A percentile compares a stretch with the other conserved stretches of the same genome.
Evolutionary conservation across 257 asterid species (phyloP).

Genomic region (Primulina tabacum): DNA sequence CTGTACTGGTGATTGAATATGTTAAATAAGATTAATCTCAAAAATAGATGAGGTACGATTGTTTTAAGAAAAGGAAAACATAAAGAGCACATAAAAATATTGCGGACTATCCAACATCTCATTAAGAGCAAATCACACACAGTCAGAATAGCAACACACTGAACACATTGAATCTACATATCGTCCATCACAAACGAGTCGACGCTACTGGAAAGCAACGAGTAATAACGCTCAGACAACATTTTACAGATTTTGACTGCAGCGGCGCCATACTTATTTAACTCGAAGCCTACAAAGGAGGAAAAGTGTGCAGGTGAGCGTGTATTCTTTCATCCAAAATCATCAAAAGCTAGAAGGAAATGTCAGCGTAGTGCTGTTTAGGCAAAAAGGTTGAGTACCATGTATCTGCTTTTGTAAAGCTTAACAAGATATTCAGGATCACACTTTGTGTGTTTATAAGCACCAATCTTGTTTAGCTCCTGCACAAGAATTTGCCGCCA

Average conservation of each 20-base stretch:
- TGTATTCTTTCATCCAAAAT: neutral
- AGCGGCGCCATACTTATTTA: neutral
- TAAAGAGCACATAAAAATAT: neutral
- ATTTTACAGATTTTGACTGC: neutral
- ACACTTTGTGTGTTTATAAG: constrained; percentile 61
- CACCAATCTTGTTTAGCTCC: constrained; percentile 59
- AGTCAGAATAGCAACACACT: neutral
- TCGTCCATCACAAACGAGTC: neutral
- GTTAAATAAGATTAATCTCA: too few relatives aligned
- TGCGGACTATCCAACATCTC: neutral
- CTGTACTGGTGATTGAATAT: too few relatives aligned
- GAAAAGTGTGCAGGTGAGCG: neutral
- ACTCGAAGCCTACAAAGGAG: constrained; percentile 17
- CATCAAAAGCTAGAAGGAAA: neutral
- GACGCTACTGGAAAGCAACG: neutral
- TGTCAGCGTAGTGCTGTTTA: neutral
- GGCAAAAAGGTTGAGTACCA: constrained; percentile 28
- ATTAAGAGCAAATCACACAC: neutral
- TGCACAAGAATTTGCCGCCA: constrained; percentile 15
- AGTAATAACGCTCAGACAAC: neutral
- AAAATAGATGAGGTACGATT: too few relatives aligned
- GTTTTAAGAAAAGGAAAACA: neutral
- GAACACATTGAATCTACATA: neutral
- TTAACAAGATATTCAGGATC: constrained; percentile 38
- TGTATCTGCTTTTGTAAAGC: constrained; percentile 32